Conservation (phyloP, 768 basidiomycete genomes). For the Calocybe gangraenosa region DNA sequence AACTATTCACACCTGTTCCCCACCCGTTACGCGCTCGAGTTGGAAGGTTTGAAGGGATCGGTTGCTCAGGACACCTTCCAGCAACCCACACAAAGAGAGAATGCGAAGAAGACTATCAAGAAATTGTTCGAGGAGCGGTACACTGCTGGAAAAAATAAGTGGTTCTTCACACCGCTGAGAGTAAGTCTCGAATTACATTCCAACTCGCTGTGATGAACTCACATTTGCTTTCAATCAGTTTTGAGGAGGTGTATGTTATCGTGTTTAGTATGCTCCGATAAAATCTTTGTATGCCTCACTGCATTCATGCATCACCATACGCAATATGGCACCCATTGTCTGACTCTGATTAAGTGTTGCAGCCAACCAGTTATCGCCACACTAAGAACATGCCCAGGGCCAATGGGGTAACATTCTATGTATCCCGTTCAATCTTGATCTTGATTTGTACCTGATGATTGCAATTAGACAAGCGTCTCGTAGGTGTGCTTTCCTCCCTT, state of each 20-base stretch:
- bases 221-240: conserved; percentile 23
- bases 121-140: conserved; percentile 96
- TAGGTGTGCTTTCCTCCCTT: too few species aligned
- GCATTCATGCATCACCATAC: conserved; percentile 24
- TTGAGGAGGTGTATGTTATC: conserved; percentile 27
- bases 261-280: conserved; percentile 26
- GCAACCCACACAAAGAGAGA: conserved; percentile 92
- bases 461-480: too few species aligned
- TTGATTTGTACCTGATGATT: too few species aligned
- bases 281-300: conserved; percentile 33
- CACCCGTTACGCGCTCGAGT: conserved; percentile 95
- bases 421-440: too few species aligned
- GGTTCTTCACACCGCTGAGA: conserved; percentile 90
- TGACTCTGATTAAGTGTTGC: too few species aligned
- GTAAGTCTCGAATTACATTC: conserved; percentile 50
- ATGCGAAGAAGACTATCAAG: conserved; percentile 95
- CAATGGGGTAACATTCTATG: too few species aligned
- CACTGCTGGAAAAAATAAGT: conserved; percentile 91
- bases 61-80: conserved; percentile 91
- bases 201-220: not conserved
- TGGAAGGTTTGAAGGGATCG: conserved; percentile 89
- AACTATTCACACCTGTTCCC: conserved; percentile 99
- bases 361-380: too few species aligned
- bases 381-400: too few species aligned
- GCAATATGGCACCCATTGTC: too few species aligned